Evolutionary conservation across 352 stramenopile species (phyloP).

Genomic region (Peronosclerospora sorghi): DNA sequence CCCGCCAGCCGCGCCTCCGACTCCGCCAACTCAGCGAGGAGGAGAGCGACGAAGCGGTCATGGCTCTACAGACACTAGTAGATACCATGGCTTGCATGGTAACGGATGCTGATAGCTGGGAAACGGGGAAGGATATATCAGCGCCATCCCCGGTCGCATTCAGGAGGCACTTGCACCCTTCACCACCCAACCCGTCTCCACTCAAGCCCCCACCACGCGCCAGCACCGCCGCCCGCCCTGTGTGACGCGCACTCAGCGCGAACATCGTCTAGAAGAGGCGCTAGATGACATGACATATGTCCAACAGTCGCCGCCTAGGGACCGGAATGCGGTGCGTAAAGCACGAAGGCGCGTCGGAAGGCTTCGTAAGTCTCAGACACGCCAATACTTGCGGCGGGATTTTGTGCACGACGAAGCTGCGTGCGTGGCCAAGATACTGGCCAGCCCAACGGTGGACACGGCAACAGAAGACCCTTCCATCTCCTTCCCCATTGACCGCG

Average conservation of each 20-base stretch:
- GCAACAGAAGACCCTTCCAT: background rate
- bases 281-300: background rate
- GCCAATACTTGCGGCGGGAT: background rate
- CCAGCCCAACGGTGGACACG: background rate
- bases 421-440: conserved; percentile 1
- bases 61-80: background rate
- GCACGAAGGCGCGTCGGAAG: background rate
- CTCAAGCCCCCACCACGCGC: background rate
- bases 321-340: background rate
- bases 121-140: conserved; percentile 9
- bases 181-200: background rate
- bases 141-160: conserved; percentile 3
- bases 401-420: conserved; percentile 1
- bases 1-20: background rate
- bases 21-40: background rate
- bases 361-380: background rate
- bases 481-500: background rate
- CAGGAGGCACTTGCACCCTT: background rate
- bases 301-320: background rate
- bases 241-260: background rate
- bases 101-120: background rate
- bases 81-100: conserved; percentile 1
- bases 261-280: conserved; percentile 5
- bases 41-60: background rate
- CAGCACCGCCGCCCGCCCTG: background rate